Conservation (phyloP, 768 basidiomycete genomes). For the Kwoniella shandongensis region DNA sequence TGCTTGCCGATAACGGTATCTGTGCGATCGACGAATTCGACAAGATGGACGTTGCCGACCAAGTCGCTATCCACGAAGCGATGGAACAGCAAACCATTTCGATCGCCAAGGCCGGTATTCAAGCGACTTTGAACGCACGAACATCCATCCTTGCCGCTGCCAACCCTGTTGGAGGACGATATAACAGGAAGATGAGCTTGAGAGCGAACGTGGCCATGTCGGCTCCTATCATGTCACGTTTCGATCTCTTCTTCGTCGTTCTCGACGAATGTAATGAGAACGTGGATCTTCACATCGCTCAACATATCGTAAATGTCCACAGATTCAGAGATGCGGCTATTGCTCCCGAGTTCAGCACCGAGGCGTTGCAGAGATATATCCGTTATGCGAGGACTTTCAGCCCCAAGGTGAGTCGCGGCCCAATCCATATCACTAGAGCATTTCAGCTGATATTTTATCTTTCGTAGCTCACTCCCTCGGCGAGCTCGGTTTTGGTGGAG, state of each 20-base stretch:
- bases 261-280: slow-evolving; percentile 94
- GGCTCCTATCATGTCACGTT: slow-evolving; percentile 95
- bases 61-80: slow-evolving; percentile 98
- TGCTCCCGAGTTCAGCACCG: slow-evolving; percentile 94
- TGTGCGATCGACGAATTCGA: slow-evolving; percentile 99
- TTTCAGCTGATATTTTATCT: slow-evolving; percentile 8
- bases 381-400: slow-evolving; percentile 96
- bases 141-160: slow-evolving; percentile 97
- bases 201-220: slow-evolving; percentile 95
- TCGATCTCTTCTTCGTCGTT: slow-evolving; percentile 98
- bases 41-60: slow-evolving; percentile 99
- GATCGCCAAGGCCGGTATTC: slow-evolving; percentile 98
- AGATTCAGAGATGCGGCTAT: slow-evolving; percentile 93
- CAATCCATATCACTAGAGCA: too few species aligned
- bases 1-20: slow-evolving; percentile 99
- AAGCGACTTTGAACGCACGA: slow-evolving; percentile 94
- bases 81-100: slow-evolving; percentile 99
- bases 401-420: slow-evolving; percentile 69
- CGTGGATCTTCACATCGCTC: slow-evolving; percentile 88
- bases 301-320: slow-evolving; percentile 97
- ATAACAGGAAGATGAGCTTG: slow-evolving; percentile 89
- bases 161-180: slow-evolving; percentile 94
- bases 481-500: slow-evolving; percentile 87
- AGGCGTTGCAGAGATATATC: slow-evolving; percentile 93
- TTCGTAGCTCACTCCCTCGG: slow-evolving; percentile 80